Conservation (phyloP, 768 basidiomycete species). For the Dictyophora rubrovolvata region DNA sequence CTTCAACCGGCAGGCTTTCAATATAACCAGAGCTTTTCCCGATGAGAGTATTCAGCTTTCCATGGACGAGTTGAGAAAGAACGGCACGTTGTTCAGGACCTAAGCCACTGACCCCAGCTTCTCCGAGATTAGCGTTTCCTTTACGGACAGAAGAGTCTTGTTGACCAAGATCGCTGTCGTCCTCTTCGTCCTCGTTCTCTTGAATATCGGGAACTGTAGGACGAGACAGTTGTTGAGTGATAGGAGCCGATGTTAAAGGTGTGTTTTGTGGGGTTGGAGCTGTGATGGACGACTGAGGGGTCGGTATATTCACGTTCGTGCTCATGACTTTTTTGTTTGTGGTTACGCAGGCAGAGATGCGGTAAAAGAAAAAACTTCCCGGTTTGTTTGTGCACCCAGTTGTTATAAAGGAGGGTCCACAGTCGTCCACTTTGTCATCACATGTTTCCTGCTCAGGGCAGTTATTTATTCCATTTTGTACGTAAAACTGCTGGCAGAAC, state of each 20-base stretch:
- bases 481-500: too few species aligned
- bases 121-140: constrained; percentile 25
- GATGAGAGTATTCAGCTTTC: constrained; percentile 72
- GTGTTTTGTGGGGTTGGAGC: constrained; percentile 97
- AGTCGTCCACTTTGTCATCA: background rate
- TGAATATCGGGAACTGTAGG: constrained; percentile 84
- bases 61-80: constrained; percentile 74
- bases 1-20: constrained; percentile 71
- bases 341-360: background rate
- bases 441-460: background rate
- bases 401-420: background rate
- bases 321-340: background rate
- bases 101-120: constrained; percentile 25
- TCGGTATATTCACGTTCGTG: constrained; percentile 8
- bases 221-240: constrained; percentile 68
- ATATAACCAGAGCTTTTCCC: constrained; percentile 94
- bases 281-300: constrained; percentile 39
- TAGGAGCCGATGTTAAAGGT: constrained; percentile 72
- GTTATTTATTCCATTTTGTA: too few species aligned
- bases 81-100: constrained; percentile 43
- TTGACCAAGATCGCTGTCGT: constrained; percentile 47
- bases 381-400: background rate
- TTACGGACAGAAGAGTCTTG: constrained; percentile 8
- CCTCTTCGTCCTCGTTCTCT: constrained; percentile 68
- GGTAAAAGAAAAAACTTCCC: background rate